phyloP scores from a whole-genome alignment of 1,284 basidiomycete genomes.

The Caloboletus firmus region DNA sequence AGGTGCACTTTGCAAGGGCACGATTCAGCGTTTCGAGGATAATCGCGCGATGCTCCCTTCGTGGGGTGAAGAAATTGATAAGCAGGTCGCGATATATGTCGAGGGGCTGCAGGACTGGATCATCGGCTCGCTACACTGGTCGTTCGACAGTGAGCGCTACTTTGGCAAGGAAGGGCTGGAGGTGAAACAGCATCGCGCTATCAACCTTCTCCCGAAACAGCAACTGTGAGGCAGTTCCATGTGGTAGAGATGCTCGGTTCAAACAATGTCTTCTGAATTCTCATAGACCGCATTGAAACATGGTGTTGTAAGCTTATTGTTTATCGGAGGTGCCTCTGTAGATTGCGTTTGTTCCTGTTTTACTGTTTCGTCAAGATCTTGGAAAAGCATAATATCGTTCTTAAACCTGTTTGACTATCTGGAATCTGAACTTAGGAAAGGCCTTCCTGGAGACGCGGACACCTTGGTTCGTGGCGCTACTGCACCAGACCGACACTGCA shows the following conservation, averaged over 20 bases:
- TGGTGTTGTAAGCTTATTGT: background rate
- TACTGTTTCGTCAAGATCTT: slow-evolving; percentile 8
- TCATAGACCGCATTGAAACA: slow-evolving; percentile 13
- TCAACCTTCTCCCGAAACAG: slow-evolving; percentile 44
- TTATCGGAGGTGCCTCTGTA: background rate
- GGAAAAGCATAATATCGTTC: background rate
- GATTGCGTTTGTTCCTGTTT: slow-evolving; percentile 9
- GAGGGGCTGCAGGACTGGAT: slow-evolving; percentile 58
- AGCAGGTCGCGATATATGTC: slow-evolving; percentile 49
- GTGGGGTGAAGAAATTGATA: slow-evolving; percentile 53
- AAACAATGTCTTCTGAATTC: background rate
- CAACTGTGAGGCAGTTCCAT: slow-evolving; percentile 13
- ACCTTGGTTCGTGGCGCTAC: too few species aligned
- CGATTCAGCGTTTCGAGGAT: slow-evolving; percentile 48
- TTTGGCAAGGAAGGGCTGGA: slow-evolving; percentile 49
- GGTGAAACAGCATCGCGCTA: slow-evolving; percentile 47
- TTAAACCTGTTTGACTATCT: slow-evolving; percentile 4
- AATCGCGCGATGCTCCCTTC: slow-evolving; percentile 48
- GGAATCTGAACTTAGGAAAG: slow-evolving; percentile 1
- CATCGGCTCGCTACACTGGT: slow-evolving; percentile 58
- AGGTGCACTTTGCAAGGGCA: slow-evolving; percentile 49
- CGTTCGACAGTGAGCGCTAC: slow-evolving; percentile 56
- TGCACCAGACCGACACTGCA: too few species aligned
- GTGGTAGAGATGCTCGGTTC: background rate
- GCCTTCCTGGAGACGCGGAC: too few species aligned